These are phyloP conservation scores for Hemileccinum rubropunctum DNA, from an alignment of 768 basidiomycete genomes.

Conservation along the genomic window DNA sequence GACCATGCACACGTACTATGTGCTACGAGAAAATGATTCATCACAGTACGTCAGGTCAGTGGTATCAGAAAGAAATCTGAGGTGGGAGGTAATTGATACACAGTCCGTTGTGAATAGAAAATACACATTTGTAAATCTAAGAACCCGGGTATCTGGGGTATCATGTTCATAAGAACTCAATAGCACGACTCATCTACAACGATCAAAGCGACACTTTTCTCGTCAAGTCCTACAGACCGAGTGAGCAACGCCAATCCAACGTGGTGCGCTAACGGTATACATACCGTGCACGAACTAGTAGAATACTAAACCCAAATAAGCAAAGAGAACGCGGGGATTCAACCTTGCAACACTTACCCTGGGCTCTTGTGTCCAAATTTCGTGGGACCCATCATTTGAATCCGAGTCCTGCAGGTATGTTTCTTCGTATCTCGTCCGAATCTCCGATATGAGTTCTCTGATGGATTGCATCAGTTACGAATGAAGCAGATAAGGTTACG, in stretches of 20 bases:
- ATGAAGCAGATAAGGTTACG: neutral
- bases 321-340: neutral
- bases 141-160: neutral
- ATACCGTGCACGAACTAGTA: conserved; percentile 12
- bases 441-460: conserved; percentile 16
- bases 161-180: neutral
- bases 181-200: neutral
- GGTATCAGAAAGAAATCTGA: too few relatives aligned
- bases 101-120: too few relatives aligned
- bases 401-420: neutral
- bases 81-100: too few relatives aligned
- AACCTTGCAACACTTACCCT: conserved; percentile 16
- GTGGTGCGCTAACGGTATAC: neutral
- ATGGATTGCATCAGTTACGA: neutral
- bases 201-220: conserved; percentile 8
- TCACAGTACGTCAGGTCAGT: too few relatives aligned
- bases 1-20: too few relatives aligned
- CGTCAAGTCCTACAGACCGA: conserved; percentile 12
- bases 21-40: too few relatives aligned
- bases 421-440: conserved; percentile 12
- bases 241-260: neutral
- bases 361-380: conserved; percentile 14
- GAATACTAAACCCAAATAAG: conserved; percentile 5
- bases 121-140: too few relatives aligned
- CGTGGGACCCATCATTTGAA: neutral